Percentiles rank a stretch among this genome's conserved stretches.
These are phyloP conservation scores for Didymella sp. DNA, from an alignment of 2,329 filamentous ascomycete genomes.

Conservation along the genomic window DNA sequence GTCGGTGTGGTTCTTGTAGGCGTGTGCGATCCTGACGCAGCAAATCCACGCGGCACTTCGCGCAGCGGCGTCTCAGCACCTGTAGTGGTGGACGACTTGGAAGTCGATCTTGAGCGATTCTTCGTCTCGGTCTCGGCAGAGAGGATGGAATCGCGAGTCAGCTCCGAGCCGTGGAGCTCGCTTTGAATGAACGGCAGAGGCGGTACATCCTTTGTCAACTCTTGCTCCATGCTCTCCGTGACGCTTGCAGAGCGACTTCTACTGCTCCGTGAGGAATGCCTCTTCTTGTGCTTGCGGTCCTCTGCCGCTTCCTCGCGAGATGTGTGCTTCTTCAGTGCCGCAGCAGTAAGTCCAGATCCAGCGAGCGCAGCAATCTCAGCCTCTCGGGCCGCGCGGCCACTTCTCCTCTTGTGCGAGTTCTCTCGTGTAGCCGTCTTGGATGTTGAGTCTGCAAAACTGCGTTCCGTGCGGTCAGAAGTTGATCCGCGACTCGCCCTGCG, in stretches of 20 bases:
- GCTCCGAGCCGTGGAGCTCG: conserved; percentile 82
- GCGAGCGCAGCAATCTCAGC: conserved; percentile 61
- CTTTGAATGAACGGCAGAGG: conserved; percentile 85
- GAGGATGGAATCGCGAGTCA: conserved; percentile 86
- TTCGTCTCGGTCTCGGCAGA: conserved; percentile 75
- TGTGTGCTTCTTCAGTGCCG: conserved; percentile 69
- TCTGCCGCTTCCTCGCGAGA: conserved; percentile 61
- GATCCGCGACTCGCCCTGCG: conserved; percentile 62
- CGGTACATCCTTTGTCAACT: conserved; percentile 66
- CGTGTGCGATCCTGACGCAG: conserved; percentile 64
- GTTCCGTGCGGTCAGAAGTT: conserved; percentile 57
- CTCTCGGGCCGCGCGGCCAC: conserved; percentile 61
- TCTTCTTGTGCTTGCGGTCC: conserved; percentile 54
- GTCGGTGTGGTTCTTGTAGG: conserved; percentile 68
- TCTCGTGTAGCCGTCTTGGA: conserved; percentile 50
- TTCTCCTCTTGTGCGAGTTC: conserved; percentile 60
- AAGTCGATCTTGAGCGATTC: conserved; percentile 64
- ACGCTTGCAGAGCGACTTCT: conserved; percentile 61
- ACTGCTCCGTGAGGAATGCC: conserved; percentile 58
- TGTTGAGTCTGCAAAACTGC: conserved; percentile 45
- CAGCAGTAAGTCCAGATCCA: conserved; percentile 65
- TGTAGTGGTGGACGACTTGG: conserved; percentile 64
- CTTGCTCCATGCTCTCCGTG: conserved; percentile 60
- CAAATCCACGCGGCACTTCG: conserved; percentile 67
- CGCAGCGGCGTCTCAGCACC: conserved; percentile 60